Base-by-base conservation (phyloP, 2,329 filamentous ascomycete genomes). In the Colletotrichum sp. region DNA sequence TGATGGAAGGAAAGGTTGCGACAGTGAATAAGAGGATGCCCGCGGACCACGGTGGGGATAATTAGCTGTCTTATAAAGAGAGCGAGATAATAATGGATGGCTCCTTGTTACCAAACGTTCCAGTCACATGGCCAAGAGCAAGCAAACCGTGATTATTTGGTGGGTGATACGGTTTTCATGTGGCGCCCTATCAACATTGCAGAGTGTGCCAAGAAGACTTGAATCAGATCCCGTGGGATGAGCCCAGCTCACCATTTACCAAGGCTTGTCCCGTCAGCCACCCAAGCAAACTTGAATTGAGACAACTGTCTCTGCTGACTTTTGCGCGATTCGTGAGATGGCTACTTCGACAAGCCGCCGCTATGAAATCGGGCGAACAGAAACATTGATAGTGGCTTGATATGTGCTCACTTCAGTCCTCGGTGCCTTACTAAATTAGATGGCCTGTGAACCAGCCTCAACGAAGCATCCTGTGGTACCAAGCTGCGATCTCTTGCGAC, bases 1-100 rank as follows among this genome's bases (percentile, higher is more conserved):
- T 52, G n/a, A 22, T 52, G n/a, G 0, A 13, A 52, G 11, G 2
- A 8, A 0, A 22, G n/a, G 5, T 3, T 8, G 44, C 4, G 44
- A 49, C 5, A 0, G 44, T 22, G n/a, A 22, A 49, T 49, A 49
- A 13, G n/a, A 52, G 44, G 12, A 52, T 22, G 11, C 3, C n/a
- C 6, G 3, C 3, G 44, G n/a, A 52, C n/a, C 6, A 8, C 8
- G 11, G 4, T 1, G n/a, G 11, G n/a, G 6, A 22, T 22, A 12
- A 52, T 52, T 52, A 11, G 2, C n/a, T 8, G n/a, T 22, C 12
- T 52, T 52, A 22, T 22, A 52, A 52, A 8, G 11, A 8, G 11
- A 7, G 44, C 11, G 44, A 13, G n/a, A 13, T 13, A 4, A 22
- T 52, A 3, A 4, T 22, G 0, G n/a, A 52, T 52, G n/a, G 44